Base-by-base conservation (phyloP, 495 filamentous ascomycete species). In the Talaromyces ruber region DNA sequence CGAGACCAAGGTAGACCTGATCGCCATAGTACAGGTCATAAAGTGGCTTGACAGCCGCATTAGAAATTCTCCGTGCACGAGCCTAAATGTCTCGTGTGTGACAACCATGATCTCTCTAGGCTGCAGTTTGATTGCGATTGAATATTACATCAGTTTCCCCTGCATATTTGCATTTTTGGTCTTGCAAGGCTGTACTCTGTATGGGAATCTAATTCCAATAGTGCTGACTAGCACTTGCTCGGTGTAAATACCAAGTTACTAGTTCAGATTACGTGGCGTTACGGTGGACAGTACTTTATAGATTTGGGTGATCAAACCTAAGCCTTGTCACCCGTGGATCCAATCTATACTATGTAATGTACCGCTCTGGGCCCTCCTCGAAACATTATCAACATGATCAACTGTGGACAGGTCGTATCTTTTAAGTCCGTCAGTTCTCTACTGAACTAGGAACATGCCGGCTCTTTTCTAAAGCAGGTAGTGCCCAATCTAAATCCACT, bases 401-500 rank as follows among this genome's bases (percentile, higher is more conserved):
- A n/a, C n/a, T n/a, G n/a, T n/a, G n/a, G n/a, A n/a, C n/a, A n/a
- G n/a, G n/a, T n/a, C n/a, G n/a, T n/a, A n/a, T n/a, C n/a, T n/a
- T n/a, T n/a, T n/a, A n/a, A n/a, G 14, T 37, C 32, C 7, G 6
- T 45, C 39, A 45, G 18, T 18, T 18, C 7, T 45, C n/a, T 45
- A 9, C n/a, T 18, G 39, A 45, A n/a, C 6, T n/a, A 45, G 39
- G 18, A 45, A 45, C 4, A 45, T 6, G 14, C 6, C 39, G 2
- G n/a, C 39, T 45, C n/a, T 45, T 6, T 45, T 45, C 39, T 18
- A 45, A 5, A 45, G 39, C 18, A 8, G 50, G 50, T 14, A 53
- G 18, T 25, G 9, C 67, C 67, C 67, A 65, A 21, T 25, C 39
- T 59, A 8, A 18, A 68, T 68, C 67, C 67, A 68, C 58, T 68